Evolutionary conservation across 305 asterid species (phyloP).

Genomic region (Solanum aculeatissimum): DNA sequence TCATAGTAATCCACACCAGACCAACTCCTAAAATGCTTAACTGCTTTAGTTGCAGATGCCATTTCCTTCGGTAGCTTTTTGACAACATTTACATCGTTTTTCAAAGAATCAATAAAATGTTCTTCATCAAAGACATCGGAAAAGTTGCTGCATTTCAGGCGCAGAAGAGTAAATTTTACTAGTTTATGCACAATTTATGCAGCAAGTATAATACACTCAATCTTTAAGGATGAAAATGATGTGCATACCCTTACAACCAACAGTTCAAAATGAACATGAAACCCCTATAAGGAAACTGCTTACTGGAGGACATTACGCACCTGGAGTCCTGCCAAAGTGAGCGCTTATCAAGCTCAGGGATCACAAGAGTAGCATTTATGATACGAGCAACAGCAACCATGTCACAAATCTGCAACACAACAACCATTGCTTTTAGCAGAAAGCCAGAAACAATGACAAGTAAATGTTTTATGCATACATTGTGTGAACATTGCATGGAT

Average conservation of each 20-base stretch:
- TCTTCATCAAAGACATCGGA: conserved; percentile 89
- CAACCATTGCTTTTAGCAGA: neutral
- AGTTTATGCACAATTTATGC: neutral
- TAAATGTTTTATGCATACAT: neutral
- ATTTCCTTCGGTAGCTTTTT: conserved; percentile 64
- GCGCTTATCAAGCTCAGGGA: conserved; percentile 93
- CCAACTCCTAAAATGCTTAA: conserved; percentile 94
- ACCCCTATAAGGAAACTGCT: neutral
- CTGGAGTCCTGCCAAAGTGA: conserved; percentile 96
- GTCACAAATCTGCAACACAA: conserved; percentile 70
- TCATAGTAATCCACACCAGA: conserved; percentile 78
- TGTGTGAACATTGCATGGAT: neutral
- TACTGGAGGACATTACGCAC: conserved; percentile 15
- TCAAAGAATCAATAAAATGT: conserved; percentile 61
- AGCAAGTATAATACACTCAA: neutral
- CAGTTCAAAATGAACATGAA: neutral
- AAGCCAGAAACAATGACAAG: conserved; percentile 1
- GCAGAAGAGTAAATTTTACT: conserved; percentile 2
- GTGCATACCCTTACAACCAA: neutral
- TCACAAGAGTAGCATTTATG: conserved; percentile 90
- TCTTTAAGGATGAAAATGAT: neutral
- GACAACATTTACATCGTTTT: conserved; percentile 58
- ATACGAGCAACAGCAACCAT: conserved; percentile 98
- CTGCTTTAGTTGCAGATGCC: conserved; percentile 53
- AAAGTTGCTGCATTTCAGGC: conserved; percentile 63